phyloP scores from a whole-genome alignment of 352 stramenopile genomes.

The Saprolegnia parasitica region DNA sequence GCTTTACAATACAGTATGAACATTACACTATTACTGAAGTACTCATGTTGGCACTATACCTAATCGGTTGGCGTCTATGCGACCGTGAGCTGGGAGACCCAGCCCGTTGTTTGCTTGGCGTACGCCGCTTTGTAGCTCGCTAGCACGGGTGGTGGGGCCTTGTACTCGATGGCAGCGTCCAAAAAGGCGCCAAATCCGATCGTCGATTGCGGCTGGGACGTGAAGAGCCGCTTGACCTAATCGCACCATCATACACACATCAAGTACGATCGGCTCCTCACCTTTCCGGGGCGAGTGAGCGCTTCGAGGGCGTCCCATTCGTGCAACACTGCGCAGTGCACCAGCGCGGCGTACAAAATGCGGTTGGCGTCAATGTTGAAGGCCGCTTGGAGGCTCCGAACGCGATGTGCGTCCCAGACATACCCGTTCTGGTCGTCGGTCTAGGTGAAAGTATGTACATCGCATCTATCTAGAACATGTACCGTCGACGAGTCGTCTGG shows the following conservation, averaged over 20 bases:
- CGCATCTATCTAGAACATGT: too few relatives aligned
- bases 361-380: slow-evolving; percentile 10
- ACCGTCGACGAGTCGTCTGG: slow-evolving; percentile 38
- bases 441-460: too few relatives aligned
- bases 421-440: slow-evolving; percentile 46
- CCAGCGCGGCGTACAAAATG: slow-evolving; percentile 43
- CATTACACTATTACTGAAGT: too few relatives aligned
- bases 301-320: slow-evolving; percentile 56
- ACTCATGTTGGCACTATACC: too few relatives aligned
- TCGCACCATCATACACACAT: slow-evolving; percentile 33
- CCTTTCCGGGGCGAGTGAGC: slow-evolving; percentile 39
- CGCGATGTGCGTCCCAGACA: slow-evolving; percentile 11
- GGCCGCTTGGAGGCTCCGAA: neutral
- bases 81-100: neutral
- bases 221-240: slow-evolving; percentile 32
- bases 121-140: slow-evolving; percentile 44
- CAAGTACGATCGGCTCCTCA: slow-evolving; percentile 37
- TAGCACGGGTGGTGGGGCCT: slow-evolving; percentile 46
- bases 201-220: slow-evolving; percentile 34
- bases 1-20: too few relatives aligned
- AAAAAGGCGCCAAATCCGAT: slow-evolving; percentile 72
- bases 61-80: too few relatives aligned
- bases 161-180: slow-evolving; percentile 46
- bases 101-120: slow-evolving; percentile 37
- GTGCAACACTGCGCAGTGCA: slow-evolving; percentile 40